Evolutionary conservation across 495 filamentous ascomycete species (phyloP), one percentile per base, ranked within the genome.

Genomic region (Aspergillus homomorphus): DNA sequence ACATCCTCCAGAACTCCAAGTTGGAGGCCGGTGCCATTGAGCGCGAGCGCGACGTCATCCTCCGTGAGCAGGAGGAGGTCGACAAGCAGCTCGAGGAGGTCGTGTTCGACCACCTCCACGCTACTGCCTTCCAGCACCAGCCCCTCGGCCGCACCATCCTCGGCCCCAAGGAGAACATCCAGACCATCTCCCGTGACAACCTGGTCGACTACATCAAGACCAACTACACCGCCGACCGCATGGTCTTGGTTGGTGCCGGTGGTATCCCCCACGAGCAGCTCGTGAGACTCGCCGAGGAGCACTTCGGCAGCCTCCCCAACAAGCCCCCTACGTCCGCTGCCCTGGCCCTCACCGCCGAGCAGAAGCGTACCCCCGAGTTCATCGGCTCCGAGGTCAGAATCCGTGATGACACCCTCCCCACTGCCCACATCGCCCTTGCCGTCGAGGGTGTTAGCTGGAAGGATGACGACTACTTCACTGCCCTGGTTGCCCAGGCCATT

Each of bases 401-500:
- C 66, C 89, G 94, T 68, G 94, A 99, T 68, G 94, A 99, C 77
- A 96, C 90, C 60, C 87, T 98, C 71, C 88, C 89, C 58, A 90
- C 93, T 57, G 94, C 94, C 64, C 91, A 99, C 82, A 96, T 99
- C 67, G 94, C 95, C 69, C 91, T 99, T 70, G 95, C 95, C 53
- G 95, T 99, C 44, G 94, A 99, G 83, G 94, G 94, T 82, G 94
- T 97, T 51, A 94, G 91, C 88, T 99, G 94, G 94, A 96, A 90
- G 78, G 91, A 96, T 67, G 90, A 94, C 57, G 92, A 96, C 77
- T 98, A 98, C 84, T 99, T 97, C 83, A 97, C 94, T 62, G 94
- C 88, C 45, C 81, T 99, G 54, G 93, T 99, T 61, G 89, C 94
- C 49, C 94, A 99, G 82, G 95, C 94, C 63, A 97, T 99, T 70